Percentiles rank a stretch among this genome's conserved stretches.
Conservation (phyloP, 164 flowering plant genomes). For the Macadamia integrifolia region DNA sequence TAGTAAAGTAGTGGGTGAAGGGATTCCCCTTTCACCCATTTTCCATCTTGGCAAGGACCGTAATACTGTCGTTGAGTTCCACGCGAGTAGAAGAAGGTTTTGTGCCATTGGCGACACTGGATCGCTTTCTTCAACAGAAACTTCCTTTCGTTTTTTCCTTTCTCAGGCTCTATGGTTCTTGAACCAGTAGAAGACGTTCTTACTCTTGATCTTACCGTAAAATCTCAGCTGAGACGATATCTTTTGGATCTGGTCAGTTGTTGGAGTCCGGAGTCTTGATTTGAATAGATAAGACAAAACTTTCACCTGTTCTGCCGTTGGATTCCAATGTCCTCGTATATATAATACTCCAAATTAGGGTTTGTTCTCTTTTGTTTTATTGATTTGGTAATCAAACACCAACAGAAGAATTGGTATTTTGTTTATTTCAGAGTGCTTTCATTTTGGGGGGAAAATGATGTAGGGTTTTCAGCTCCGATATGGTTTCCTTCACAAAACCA, state of each 20-base stretch:
- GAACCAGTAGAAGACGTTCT: conserved; percentile 97
- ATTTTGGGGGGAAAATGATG: conserved; percentile 32
- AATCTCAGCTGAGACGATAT: conserved; percentile 89
- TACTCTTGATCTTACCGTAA: conserved; percentile 95
- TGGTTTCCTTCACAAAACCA: too few relatives aligned
- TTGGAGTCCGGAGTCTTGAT: conserved; percentile 88
- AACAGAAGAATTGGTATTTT: conserved; percentile 15
- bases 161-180: conserved; percentile 93
- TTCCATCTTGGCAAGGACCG: too few relatives aligned
- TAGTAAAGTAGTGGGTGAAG: too few relatives aligned
- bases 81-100: too few relatives aligned
- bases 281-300: conserved; percentile 83
- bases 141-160: conserved; percentile 74
- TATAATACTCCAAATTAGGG: conserved; percentile 4
- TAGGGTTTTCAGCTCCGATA: conserved; percentile 4
- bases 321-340: conserved; percentile 85
- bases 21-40: too few relatives aligned
- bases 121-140: conserved; percentile 28
- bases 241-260: conserved; percentile 89
- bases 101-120: conserved; percentile 1
- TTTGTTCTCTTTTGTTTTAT: conserved; percentile 5
- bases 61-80: too few relatives aligned
- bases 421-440: conserved; percentile 35
- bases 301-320: conserved; percentile 88
- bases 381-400: conserved; percentile 10